Evolutionary conservation across 768 basidiomycete species (phyloP), one percentile per base, ranked within the genome.

Genomic region (Mrakia frigida): DNA sequence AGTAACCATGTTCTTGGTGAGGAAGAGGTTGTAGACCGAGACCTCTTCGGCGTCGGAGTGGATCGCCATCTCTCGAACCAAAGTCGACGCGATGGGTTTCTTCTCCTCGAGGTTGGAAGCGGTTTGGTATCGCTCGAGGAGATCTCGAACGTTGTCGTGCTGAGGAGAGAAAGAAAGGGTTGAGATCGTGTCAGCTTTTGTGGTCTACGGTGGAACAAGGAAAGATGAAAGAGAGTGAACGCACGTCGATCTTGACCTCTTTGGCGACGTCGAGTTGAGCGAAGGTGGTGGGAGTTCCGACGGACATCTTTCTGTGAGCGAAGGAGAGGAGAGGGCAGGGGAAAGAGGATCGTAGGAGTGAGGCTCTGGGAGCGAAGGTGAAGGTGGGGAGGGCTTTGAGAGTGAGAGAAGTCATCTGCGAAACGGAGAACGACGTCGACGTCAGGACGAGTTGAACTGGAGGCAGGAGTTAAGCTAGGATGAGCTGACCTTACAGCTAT

Each of bases 41-140:
- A 69, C 33, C 69, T 79, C 76, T 59, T 79, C 78, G 11, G 78
- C 78, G 50, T 79, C 78, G 21, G 53, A 37, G 65, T 77, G 76
- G 16, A 70, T 11, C 1, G 74, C 76, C 28, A 79, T 70, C 70
- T 79, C 78, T 52, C 65, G 73, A 65, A 77, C 73, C 50, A 79
- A 56, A 50, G 75, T 41, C 21, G 3, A 52, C 1, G 28, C 35
- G 23, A 73, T 10, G 28, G 67, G 28, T 28, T 13, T 35, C 65
- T n/a, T 41, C 37, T 7, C 7, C 18, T 60, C 56, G 23, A n/a
- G 10, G 13, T 59, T 59, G 7, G 59, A 41, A 7, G 59, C 13
- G 25, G 7, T 0, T 5, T 10, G 7, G 72, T 14, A 73, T 10
- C 56, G 37, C n/a, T 60, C 4, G 39, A 73, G 28, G 33, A 73